These are phyloP conservation scores for Glycyrrhiza uralensis DNA, from an alignment of 306 rosid species.

Conservation along the genomic window DNA sequence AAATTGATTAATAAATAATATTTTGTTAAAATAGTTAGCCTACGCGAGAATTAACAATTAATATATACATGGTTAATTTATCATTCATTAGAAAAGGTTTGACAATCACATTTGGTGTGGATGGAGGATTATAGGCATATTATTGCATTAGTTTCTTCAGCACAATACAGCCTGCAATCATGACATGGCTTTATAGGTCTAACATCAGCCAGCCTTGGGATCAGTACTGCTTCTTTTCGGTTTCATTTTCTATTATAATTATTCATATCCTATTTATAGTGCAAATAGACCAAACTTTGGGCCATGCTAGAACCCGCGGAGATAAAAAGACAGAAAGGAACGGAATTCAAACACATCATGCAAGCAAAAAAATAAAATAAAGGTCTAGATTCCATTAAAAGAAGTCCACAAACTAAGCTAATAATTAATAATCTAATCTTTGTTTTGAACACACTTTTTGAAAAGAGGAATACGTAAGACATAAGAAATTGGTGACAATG, in stretches of 20 bases:
- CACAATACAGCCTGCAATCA: background rate
- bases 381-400: background rate
- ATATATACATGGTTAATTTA: too few relatives aligned
- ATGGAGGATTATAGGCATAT: background rate
- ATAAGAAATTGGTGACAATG: too few relatives aligned
- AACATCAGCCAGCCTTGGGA: background rate
- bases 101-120: background rate
- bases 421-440: too few relatives aligned
- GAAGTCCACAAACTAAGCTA: background rate
- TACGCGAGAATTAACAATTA: too few relatives aligned
- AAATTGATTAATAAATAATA: too few relatives aligned
- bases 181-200: background rate
- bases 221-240: background rate
- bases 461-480: too few relatives aligned
- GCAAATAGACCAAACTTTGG: constrained; percentile 33
- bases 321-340: too few relatives aligned
- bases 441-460: too few relatives aligned
- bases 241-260: background rate
- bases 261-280: background rate
- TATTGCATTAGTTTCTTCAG: background rate
- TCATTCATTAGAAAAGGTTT: background rate
- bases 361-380: background rate
- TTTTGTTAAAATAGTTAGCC: too few relatives aligned
- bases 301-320: too few relatives aligned
- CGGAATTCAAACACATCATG: background rate